Evolutionary conservation across 1,139 yeast genomes (phyloP).

Genomic region (Hyphopichia burtonii): DNA sequence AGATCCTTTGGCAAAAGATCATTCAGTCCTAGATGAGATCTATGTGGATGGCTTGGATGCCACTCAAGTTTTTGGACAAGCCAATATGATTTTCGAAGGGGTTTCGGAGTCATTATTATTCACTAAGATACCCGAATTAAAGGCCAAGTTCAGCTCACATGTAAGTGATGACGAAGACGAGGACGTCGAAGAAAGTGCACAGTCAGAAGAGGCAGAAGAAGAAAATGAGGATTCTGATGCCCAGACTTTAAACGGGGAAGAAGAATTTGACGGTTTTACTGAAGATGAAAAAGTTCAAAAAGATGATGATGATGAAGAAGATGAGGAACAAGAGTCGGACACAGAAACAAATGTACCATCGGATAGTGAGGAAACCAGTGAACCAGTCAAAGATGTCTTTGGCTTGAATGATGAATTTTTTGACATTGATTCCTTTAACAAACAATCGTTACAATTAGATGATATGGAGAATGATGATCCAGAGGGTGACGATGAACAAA

Average conservation of each 20-base stretch:
- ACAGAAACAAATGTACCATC: conserved; percentile 12
- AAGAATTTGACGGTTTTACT: conserved; percentile 14
- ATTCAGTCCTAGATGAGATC: conserved; percentile 77
- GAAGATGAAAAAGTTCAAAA: conserved; percentile 13
- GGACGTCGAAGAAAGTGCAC: conserved; percentile 18
- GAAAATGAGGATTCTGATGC: conserved; percentile 20
- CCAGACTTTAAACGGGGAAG: conserved; percentile 12
- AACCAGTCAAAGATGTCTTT: conserved; percentile 44
- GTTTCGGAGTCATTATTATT: conserved; percentile 41
- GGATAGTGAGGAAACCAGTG: conserved; percentile 14
- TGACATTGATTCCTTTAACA: conserved; percentile 81
- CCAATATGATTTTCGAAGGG: conserved; percentile 65
- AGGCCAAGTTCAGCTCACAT: conserved; percentile 18
- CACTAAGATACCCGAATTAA: conserved; percentile 43
- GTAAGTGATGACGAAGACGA: conserved; percentile 11
- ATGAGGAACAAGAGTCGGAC: too few relatives aligned
- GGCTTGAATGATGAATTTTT: conserved; percentile 86
- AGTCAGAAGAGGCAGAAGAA: conserved; percentile 16
- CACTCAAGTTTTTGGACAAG: conserved; percentile 91
- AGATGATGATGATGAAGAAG: too few relatives aligned
- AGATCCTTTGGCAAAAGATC: conserved; percentile 63
- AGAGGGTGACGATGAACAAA: conserved; percentile 50
- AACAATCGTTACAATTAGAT: conserved; percentile 75
- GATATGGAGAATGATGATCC: conserved; percentile 44
- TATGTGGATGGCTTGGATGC: conserved; percentile 86